Evolutionary conservation across 371 early-diverging fungal genomes (phyloP).

Genomic region (Capillidium heterosporum): DNA sequence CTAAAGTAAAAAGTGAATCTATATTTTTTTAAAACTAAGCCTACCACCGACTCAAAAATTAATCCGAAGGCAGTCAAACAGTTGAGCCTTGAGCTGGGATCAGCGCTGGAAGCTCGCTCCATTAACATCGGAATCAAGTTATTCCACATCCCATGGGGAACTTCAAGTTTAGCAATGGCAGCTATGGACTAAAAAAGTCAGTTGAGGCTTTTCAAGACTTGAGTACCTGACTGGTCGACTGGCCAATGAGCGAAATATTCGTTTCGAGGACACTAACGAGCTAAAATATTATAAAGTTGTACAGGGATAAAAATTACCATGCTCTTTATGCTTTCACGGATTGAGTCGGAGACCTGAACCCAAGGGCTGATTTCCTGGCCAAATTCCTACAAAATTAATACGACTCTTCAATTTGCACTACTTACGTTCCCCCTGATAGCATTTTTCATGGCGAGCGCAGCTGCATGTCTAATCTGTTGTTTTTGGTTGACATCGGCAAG

Average conservation of each 20-base stretch:
- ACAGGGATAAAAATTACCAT: not conserved
- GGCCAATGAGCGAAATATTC: conserved; percentile 2
- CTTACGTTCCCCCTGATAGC: not conserved
- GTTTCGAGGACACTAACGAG: not conserved
- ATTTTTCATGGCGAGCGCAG: not conserved
- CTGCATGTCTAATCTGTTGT: not conserved
- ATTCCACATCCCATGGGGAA: conserved; percentile 66
- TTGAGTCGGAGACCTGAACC: not conserved
- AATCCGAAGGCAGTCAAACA: no score
- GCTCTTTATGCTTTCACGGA: not conserved
- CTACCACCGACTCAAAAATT: no score
- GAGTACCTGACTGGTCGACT: no score
- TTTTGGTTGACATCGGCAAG: not conserved
- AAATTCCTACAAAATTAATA: not conserved
- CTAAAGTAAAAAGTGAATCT: conserved; percentile 22
- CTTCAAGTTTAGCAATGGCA: conserved; percentile 80
- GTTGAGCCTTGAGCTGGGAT: no score
- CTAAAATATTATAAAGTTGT: not conserved
- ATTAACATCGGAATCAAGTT: conserved; percentile 65
- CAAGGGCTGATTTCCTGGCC: not conserved
- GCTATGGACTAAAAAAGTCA: conserved; percentile 51
- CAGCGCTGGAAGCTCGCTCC: conserved; percentile 44
- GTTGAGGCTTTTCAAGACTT: no score
- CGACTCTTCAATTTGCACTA: not conserved
- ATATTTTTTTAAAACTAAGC: conserved; percentile 76